Base-by-base conservation (phyloP, 495 filamentous ascomycete species). In the Annulohypoxylon moriforme region DNA sequence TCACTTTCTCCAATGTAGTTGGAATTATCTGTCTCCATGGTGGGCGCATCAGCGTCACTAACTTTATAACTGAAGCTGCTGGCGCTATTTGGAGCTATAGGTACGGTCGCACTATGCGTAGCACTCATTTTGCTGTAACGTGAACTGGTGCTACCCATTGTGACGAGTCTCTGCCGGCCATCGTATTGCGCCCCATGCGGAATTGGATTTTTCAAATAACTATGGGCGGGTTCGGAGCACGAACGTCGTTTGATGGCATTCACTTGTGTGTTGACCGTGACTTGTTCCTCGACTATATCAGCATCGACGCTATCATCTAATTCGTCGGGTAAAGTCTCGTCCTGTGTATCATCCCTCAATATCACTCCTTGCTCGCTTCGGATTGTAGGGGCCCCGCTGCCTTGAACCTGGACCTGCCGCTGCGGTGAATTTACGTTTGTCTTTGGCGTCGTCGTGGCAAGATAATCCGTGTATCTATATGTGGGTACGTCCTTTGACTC, bases 331-430 rank as follows among this genome's bases (percentile, higher is more conserved):
- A 62, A 22, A 31, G 33, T 63, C 18, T 70, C 67, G 14, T 63
- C 59, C 33, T 62, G 66, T 11, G 67, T 71, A 29, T 76, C 76
- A 29, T 77, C 76, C 46, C 73, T 70, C 50, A 76, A 49, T 56
- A 77, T 77, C 3, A 77, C 71, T 1, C 76, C 76, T 68, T 76
- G 74, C 40, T 78, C 76, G 10, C 74, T 76, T 66, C 71, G 66
- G 57, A 76, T 75, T 27, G 76, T 74, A 29, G 66, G 71, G 44
- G 74, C 65, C 10, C 60, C 44, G 20, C 74, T 68, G 20, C 71
- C 68, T 64, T 69, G 60, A 29, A 77, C 76, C 50, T 77, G 67
- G 2, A 77, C 76, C 4, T 72, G 73, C 52, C 60, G 72, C 66
- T 74, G 63, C 27, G 65, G 76, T 0, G 76, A 74, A 36, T 74